phyloP scores from a whole-genome alignment of 495 filamentous ascomycete genomes.

The Filosporella fistucella region DNA sequence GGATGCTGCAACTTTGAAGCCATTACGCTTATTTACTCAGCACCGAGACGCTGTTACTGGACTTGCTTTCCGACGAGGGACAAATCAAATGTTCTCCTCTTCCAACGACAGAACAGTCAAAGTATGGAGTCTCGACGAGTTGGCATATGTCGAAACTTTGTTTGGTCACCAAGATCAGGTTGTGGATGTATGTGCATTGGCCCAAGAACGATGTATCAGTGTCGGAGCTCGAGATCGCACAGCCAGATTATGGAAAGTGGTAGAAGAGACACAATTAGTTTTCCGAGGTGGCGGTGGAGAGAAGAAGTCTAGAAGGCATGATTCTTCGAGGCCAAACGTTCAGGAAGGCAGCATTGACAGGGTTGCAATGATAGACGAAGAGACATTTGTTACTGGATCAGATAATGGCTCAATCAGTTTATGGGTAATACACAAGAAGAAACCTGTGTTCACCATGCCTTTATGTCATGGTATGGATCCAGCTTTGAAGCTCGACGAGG shows the following conservation, averaged over 20 bases:
- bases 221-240: conserved; percentile 90
- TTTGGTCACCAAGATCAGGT: conserved; percentile 95
- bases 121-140: conserved; percentile 67
- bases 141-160: conserved; percentile 90
- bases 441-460: conserved; percentile 74
- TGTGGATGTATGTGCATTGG: conserved; percentile 74
- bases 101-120: conserved; percentile 88
- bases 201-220: conserved; percentile 81
- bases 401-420: conserved; percentile 83
- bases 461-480: conserved; percentile 81
- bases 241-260: conserved; percentile 93
- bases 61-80: conserved; percentile 79
- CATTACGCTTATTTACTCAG: conserved; percentile 79
- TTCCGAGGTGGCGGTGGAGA: conserved; percentile 74
- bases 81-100: conserved; percentile 87
- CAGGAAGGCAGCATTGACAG: conserved; percentile 87
- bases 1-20: conserved; percentile 71
- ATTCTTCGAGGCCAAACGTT: conserved; percentile 28
- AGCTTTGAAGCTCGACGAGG: conserved; percentile 56
- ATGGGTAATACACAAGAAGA: conserved; percentile 94
- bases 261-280: conserved; percentile 90
- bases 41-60: conserved; percentile 85
- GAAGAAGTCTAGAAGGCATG: conserved; percentile 43
- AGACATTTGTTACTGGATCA: conserved; percentile 86
- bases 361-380: conserved; percentile 82